Evolutionary conservation across 2,329 filamentous ascomycete species (phyloP).

Genomic region (Chrysoporthe austroafricana): DNA sequence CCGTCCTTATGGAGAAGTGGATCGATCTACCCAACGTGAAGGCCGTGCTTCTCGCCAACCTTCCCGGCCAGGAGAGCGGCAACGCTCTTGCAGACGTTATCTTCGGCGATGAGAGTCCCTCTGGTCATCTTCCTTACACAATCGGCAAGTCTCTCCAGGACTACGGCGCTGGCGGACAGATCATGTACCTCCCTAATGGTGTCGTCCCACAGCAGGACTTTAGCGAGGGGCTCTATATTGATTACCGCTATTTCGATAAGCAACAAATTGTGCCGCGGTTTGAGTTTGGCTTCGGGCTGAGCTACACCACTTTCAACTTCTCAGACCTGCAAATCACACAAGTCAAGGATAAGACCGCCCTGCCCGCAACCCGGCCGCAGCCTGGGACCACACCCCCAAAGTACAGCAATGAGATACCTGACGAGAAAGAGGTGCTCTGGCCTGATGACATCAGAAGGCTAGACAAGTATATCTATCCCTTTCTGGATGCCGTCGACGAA

Average conservation of each 20-base stretch:
- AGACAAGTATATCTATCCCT: constrained; percentile 75
- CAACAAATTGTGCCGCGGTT: constrained; percentile 74
- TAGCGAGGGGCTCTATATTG: constrained; percentile 79
- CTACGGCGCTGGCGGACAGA: constrained; percentile 72
- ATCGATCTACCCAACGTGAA: constrained; percentile 77
- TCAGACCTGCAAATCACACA: constrained; percentile 53
- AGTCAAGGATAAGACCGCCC: constrained; percentile 49
- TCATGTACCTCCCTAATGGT: constrained; percentile 71
- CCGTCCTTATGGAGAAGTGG: constrained; percentile 80
- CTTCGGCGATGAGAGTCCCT: constrained; percentile 75
- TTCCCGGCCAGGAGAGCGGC: constrained; percentile 86
- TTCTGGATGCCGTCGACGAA: constrained; percentile 57
- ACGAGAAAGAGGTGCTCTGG: constrained; percentile 61
- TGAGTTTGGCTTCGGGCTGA: constrained; percentile 85
- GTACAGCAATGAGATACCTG: constrained; percentile 60
- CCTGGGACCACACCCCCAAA: constrained; percentile 53
- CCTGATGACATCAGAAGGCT: constrained; percentile 62
- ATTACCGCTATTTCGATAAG: constrained; percentile 89
- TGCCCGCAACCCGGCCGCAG: constrained; percentile 44
- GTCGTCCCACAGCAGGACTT: constrained; percentile 79
- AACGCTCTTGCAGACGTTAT: constrained; percentile 79
- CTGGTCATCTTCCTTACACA: constrained; percentile 86
- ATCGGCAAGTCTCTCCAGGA: constrained; percentile 75
- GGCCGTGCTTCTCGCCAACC: constrained; percentile 78
- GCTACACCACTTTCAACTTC: constrained; percentile 75